Base-by-base conservation (phyloP, 2,329 filamentous ascomycete species). In the Cucurbitaria berberidis region DNA sequence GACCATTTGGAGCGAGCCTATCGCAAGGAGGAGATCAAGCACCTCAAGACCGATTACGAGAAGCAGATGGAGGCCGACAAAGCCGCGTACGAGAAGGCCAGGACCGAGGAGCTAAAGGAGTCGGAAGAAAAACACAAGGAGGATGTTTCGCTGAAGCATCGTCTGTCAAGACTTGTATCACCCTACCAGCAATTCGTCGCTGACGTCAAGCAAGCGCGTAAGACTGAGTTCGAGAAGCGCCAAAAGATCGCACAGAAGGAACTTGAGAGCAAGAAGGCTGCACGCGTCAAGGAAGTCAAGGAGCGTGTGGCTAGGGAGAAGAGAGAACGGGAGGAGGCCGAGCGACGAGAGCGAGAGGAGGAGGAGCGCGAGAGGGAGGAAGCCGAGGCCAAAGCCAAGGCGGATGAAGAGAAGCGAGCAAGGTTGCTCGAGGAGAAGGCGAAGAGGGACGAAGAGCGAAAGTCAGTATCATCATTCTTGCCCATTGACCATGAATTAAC, bases 1-100 rank as follows among this genome's bases (percentile, higher is more conserved):
- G 95, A 99, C 73, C 93, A 99, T 78, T 81, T 99, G 67, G 95
- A 99, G 82, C 90, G 95, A 80, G 95, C 95, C 32, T 96, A 96
- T 84, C 89, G 95, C 69, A 91, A 93, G 76, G 95, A 98, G 79
- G 95, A 99, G 78, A 80, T 89, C 70, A 96, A 97, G 85, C 93
- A 97, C 78, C 81, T 98, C 53, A 81, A 87, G 52, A 86, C 88
- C 45, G 95, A 99, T 71, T 96, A 96, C 72, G 89, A 90, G 60
- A 82, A 81, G 66, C 95, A 99, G 79, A 87, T 88, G 73, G 85
- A 92, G 72, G 81, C 78, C 52, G 95, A 99, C 71, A 76, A 88
- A 60, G 87, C 86, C 50, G 86, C 91, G 35, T 96, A 96, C 74
- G 91, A 98, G 70, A 82, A 84, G 70, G 83, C 84, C 66, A 96